Conservation (phyloP, 106 monocot species). For the Dendrobium officinale region DNA sequence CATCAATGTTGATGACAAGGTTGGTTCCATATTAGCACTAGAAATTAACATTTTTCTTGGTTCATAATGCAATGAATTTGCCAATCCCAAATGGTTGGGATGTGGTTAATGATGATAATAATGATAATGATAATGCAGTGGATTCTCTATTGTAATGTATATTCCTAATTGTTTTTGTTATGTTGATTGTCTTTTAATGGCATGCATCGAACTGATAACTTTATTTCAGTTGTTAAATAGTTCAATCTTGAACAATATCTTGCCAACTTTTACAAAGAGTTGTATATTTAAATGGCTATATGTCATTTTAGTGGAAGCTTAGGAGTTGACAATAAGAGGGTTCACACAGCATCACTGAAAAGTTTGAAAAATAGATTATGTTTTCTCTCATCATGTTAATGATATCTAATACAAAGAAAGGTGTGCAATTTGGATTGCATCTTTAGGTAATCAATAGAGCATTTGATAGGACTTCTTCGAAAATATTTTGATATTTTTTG, state of each 20-base stretch:
- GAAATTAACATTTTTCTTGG: background rate
- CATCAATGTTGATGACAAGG: conserved; percentile 73
- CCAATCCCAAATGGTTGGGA: too few species aligned
- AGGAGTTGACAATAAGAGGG: background rate
- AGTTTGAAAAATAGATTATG: background rate
- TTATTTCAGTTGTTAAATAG: background rate
- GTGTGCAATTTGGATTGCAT: background rate
- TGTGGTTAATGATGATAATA: background rate
- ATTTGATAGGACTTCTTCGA: background rate
- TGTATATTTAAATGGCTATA: background rate
- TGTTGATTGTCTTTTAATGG: background rate
- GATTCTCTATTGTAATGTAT: too few species aligned
- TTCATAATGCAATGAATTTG: background rate
- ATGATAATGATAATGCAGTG: background rate
- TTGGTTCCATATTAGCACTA: conserved; percentile 13
- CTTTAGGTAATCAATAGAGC: background rate
- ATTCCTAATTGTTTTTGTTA: background rate
- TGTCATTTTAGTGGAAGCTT: background rate
- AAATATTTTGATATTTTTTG: background rate
- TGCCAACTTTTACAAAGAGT: background rate
- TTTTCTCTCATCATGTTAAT: background rate
- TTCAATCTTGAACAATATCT: background rate
- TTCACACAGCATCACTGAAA: background rate
- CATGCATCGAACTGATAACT: background rate
- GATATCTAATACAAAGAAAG: background rate